phyloP scores from a whole-genome alignment of 2,329 filamentous ascomycete genomes.

The Colletotrichum musicola region DNA sequence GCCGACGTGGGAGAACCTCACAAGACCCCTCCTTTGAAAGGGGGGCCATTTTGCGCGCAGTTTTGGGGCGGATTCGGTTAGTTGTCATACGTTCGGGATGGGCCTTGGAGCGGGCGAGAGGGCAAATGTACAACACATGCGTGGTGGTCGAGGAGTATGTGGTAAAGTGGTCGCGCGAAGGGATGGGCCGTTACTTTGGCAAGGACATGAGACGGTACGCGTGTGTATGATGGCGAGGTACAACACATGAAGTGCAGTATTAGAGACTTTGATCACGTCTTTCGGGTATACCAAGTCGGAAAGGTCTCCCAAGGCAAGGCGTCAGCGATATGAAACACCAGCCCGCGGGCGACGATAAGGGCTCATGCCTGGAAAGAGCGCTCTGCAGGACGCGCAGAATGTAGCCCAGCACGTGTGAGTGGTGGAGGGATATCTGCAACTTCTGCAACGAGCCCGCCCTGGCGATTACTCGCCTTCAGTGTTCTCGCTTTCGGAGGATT shows the following conservation, averaged over 20 bases:
- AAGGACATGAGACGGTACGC: too few relatives aligned
- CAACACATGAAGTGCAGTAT: neutral
- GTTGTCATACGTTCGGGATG: slow-evolving; percentile 32
- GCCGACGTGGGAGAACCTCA: slow-evolving; percentile 7
- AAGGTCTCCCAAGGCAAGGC: slow-evolving; percentile 6
- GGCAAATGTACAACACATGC: neutral
- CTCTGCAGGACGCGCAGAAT: slow-evolving; percentile 15
- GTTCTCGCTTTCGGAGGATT: slow-evolving; percentile 15
- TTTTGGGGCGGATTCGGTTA: slow-evolving; percentile 27
- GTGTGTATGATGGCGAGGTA: neutral
- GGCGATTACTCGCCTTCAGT: too few relatives aligned
- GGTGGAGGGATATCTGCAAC: slow-evolving; percentile 22
- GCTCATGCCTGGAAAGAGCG: slow-evolving; percentile 13
- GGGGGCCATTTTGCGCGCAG: neutral
- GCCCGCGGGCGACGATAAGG: slow-evolving; percentile 18
- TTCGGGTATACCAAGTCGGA: neutral
- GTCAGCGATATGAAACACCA: slow-evolving; percentile 1
- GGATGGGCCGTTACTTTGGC: too few relatives aligned
- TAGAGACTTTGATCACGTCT: slow-evolving; percentile 15
- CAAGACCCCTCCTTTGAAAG: slow-evolving; percentile 17
- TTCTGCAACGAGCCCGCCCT: slow-evolving; percentile 3
- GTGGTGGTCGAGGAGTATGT: neutral
- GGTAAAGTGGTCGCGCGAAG: slow-evolving; percentile 6
- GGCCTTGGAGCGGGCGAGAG: slow-evolving; percentile 16
- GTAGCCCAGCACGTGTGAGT: neutral